These are phyloP conservation scores for Ophioceras dolichostomum DNA, from an alignment of 2,329 filamentous ascomycete species.

Conservation along the genomic window DNA sequence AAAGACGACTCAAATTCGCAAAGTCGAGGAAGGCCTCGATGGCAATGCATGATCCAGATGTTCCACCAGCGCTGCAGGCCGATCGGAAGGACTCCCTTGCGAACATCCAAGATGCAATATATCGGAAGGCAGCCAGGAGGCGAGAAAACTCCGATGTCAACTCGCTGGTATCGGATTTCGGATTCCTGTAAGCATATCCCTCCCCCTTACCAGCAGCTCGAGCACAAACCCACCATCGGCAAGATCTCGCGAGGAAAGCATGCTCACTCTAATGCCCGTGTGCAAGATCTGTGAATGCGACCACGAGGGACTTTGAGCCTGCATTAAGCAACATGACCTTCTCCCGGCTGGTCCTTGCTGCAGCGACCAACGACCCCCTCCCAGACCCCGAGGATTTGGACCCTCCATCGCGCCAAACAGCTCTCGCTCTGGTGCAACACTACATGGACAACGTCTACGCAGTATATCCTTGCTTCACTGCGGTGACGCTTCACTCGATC, in stretches of 20 bases:
- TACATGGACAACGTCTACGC: conserved; percentile 76
- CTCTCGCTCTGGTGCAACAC: conserved; percentile 61
- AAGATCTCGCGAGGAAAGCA: not conserved
- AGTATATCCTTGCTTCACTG: conserved; percentile 71
- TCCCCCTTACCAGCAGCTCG: too few relatives aligned
- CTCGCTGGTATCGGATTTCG: conserved; percentile 86
- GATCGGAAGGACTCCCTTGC: conserved; percentile 54
- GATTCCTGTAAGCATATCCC: conserved; percentile 54
- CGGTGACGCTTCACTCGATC: conserved; percentile 64
- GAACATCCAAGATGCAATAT: conserved; percentile 48
- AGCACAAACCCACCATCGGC: too few relatives aligned
- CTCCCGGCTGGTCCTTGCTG: conserved; percentile 75
- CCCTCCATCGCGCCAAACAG: conserved; percentile 61
- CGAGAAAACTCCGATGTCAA: conserved; percentile 80
- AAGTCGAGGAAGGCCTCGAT: conserved; percentile 60
- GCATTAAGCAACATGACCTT: conserved; percentile 86
- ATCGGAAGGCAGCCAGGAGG: conserved; percentile 50
- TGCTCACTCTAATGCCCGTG: conserved; percentile 7
- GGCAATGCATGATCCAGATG: conserved; percentile 49
- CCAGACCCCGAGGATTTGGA: conserved; percentile 44
- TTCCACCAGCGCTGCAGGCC: conserved; percentile 22
- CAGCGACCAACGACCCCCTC: conserved; percentile 56
- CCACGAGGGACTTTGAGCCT: conserved; percentile 84
- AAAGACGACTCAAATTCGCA: conserved; percentile 62
- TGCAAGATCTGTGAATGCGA: conserved; percentile 78